Evolutionary conservation across 192 early-diverging fungal genomes (phyloP), one percentile per base, ranked within the genome.

Genomic region (Umbelopsis ramanniana): DNA sequence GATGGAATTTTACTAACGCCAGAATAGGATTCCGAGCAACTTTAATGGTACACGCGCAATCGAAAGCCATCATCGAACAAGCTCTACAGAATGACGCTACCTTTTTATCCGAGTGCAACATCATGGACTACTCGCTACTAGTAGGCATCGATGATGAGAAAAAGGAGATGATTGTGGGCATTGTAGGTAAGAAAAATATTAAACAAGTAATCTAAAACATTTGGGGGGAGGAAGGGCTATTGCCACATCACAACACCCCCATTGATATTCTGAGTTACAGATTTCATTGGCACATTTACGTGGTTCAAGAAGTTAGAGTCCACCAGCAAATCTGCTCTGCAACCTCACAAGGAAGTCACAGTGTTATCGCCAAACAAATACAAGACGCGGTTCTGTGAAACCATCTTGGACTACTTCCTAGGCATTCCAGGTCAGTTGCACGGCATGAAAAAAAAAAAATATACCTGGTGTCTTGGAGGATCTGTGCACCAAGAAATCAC

Each of bases 241-340:
- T 63, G 57, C 29, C 6, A 67, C 14, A 15, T 17, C 15, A 29
- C 35, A 29, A 63, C 33, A 37, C 33, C 33, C 57, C 17, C 15
- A 63, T 17, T 50, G 0, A 17, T 2, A n/a, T 50, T 50, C 15
- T n/a, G 48, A 17, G 24, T 74, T 24, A 1, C 72, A 88, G 97
- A 99, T 79, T 99, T 94, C 79, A 97, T 97, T 80, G 90, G 96
- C 29, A 93, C 95, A 5, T 99, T 93, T 69, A 99, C 96, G 0
- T 99, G 95, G 94, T 96, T 96, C 82, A 99, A 99, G 83, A 91
- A 94, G 74, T 85, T 99, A 19, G 97, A 99, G 81, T 89, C 83
- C 50, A 85, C 79, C 46, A 86, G 87, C 38, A 93, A 93, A 77
- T 84, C 85, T 8, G 87, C 89, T 8, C 74, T 93, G 14, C 76